Conservation (phyloP, 2,329 filamentous ascomycete species). For the Tympanopsis confertula region DNA sequence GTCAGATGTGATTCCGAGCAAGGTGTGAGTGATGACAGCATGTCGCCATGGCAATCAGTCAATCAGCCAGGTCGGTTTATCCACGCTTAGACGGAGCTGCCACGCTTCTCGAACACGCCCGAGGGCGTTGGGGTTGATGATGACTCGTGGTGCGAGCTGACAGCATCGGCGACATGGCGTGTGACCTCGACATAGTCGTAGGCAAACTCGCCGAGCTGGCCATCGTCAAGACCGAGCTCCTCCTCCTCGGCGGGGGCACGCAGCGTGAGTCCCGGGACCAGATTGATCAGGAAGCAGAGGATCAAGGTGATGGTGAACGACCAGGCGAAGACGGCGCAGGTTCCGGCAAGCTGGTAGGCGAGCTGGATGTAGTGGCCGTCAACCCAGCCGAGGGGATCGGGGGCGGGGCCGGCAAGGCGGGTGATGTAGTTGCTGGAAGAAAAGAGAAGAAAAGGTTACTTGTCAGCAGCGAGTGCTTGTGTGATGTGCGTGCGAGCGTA, state of each 20-base stretch:
- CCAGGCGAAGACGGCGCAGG: constrained; percentile 40
- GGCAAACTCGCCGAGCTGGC: constrained; percentile 64
- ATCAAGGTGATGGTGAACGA: constrained; percentile 39
- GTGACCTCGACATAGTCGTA: constrained; percentile 86
- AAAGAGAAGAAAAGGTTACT: constrained; percentile 3
- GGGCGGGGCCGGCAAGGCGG: constrained; percentile 35
- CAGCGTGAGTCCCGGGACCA: constrained; percentile 43
- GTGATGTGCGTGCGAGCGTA: constrained; percentile 10
- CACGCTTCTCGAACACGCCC: no score
- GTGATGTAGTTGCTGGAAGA: constrained; percentile 21
- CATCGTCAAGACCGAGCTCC: constrained; percentile 35
- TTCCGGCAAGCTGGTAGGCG: constrained; percentile 43
- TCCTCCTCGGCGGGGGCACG: constrained; percentile 42
- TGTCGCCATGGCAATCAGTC: no score
- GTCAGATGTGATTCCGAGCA: no score
- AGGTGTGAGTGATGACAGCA: no score
- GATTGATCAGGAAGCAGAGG: constrained; percentile 42
- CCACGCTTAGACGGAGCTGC: no score
- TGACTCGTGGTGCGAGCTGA: no score
- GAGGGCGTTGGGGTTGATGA: no score
- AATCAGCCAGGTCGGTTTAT: no score
- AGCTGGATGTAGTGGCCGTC: constrained; percentile 40
- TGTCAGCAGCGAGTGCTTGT: no score
- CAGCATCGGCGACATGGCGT: constrained; percentile 75
- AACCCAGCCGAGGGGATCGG: constrained; percentile 35